phyloP scores from a whole-genome alignment of 2,329 filamentous ascomycete species.

The Alternaria consortialis region DNA sequence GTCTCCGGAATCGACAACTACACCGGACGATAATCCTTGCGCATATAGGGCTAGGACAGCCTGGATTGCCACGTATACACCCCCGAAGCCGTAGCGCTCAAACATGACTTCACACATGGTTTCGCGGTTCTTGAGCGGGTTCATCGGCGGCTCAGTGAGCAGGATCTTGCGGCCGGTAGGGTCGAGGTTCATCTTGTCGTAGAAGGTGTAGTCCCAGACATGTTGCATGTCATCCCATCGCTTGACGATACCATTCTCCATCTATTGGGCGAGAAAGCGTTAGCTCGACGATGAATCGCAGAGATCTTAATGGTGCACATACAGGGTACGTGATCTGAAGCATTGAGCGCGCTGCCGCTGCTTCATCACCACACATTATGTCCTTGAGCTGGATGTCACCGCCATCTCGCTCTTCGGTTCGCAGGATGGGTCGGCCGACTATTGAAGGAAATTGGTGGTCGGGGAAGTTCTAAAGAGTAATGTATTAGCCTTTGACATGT shows the following conservation, averaged over 20 bases:
- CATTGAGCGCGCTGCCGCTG: constrained; percentile 93
- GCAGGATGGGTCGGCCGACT: constrained; percentile 95
- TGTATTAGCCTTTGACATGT: constrained; percentile 15
- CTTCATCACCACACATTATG: constrained; percentile 99
- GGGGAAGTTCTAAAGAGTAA: constrained; percentile 81
- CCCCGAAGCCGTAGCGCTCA: constrained; percentile 93
- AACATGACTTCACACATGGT: constrained; percentile 99
- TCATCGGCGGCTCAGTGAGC: constrained; percentile 96
- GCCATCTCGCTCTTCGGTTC: constrained; percentile 87
- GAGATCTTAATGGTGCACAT: constrained; percentile 45
- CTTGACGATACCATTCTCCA: constrained; percentile 99
- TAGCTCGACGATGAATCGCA: constrained; percentile 26
- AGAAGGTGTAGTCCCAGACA: constrained; percentile 98
- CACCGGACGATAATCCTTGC: constrained; percentile 83
- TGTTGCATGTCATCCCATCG: constrained; percentile 99
- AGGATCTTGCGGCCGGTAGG: constrained; percentile 94
- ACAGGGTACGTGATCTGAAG: constrained; percentile 96
- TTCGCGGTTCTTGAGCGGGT: constrained; percentile 94
- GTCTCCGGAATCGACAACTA: constrained; percentile 98
- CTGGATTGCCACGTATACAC: constrained; percentile 97
- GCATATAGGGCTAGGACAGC: constrained; percentile 95
- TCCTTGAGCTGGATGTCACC: constrained; percentile 83
- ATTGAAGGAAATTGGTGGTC: constrained; percentile 99
- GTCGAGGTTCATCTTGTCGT: constrained; percentile 95
- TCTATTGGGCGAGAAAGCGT: constrained; percentile 60